Conservation (phyloP, 768 basidiomycete species). For the Hebeloma cylindrosporum region DNA sequence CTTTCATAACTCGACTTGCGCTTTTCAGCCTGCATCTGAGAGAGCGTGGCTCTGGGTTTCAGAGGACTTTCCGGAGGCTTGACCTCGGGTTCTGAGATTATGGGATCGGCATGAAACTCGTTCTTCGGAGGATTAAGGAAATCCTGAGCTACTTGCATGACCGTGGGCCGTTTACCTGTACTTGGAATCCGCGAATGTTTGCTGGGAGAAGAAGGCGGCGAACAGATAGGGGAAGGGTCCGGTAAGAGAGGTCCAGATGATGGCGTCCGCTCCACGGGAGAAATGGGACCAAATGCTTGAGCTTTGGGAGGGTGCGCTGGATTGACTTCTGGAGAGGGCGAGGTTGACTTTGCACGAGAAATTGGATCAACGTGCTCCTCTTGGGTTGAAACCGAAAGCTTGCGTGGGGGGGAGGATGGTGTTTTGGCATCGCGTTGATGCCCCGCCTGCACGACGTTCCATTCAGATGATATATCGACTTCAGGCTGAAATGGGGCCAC, state of each 20-base stretch:
- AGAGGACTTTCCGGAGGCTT: conserved; percentile 17
- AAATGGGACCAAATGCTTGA: no score
- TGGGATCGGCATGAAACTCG: background rate
- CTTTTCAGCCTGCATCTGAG: conserved; percentile 45
- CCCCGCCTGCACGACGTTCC: no score
- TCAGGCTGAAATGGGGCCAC: no score
- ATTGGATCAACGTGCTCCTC: no score
- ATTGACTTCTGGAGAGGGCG: no score
- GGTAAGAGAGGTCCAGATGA: background rate
- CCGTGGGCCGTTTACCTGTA: conserved; percentile 66
- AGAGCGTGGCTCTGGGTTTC: conserved; percentile 21
- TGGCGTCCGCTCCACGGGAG: background rate
- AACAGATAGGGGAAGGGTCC: background rate
- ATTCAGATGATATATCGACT: no score
- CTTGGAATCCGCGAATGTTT: conserved; percentile 62
- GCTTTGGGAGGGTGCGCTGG: no score
- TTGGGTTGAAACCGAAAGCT: no score
- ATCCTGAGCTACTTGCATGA: conserved; percentile 77
- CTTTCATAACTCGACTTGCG: conserved; percentile 68
- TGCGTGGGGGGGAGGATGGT: no score
- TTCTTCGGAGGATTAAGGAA: conserved; percentile 35
- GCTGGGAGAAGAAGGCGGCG: conserved; percentile 10
- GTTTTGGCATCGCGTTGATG: no score
- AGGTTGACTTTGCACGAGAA: no score
- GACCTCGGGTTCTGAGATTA: conserved; percentile 1